These are phyloP conservation scores for Hypomontagnella submonticulosa DNA, from an alignment of 495 filamentous ascomycete genomes.

Conservation along the genomic window DNA sequence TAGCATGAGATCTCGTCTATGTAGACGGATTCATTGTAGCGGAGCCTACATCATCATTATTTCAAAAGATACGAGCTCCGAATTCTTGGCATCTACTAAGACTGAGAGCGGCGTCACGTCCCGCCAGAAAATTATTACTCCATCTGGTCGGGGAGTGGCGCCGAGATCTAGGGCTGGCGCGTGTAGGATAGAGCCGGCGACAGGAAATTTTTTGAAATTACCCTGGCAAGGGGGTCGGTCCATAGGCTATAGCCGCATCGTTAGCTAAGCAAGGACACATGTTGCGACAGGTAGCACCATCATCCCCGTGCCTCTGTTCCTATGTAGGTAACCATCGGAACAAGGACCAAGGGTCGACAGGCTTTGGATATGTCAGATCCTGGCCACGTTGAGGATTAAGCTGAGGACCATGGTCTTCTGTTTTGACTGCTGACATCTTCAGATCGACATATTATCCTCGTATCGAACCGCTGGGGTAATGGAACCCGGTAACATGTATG, in stretches of 20 bases:
- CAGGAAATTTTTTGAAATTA: slow-evolving; percentile 17
- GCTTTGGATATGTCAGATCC: slow-evolving; percentile 10
- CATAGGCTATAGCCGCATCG: slow-evolving; percentile 24
- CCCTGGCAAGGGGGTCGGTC: slow-evolving; percentile 13
- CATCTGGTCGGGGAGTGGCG: slow-evolving; percentile 14
- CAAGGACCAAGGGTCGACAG: not conserved
- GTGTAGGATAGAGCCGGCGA: slow-evolving; percentile 14
- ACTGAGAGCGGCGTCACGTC: slow-evolving; percentile 7
- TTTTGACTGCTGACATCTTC: slow-evolving; percentile 34
- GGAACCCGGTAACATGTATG: not conserved
- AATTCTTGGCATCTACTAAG: slow-evolving; percentile 28
- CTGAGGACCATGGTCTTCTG: slow-evolving; percentile 8
- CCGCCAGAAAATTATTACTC: slow-evolving; percentile 27
- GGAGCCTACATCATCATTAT: slow-evolving; percentile 14
- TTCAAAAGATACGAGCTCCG: slow-evolving; percentile 22
- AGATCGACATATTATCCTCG: slow-evolving; percentile 21
- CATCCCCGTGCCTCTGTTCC: slow-evolving; percentile 8
- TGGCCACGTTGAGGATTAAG: slow-evolving; percentile 25
- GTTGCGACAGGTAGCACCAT: slow-evolving; percentile 27
- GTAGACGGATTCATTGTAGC: not conserved
- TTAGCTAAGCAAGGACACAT: slow-evolving; percentile 26
- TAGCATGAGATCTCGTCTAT: slow-evolving; percentile 10
- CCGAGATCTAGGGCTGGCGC: slow-evolving; percentile 13
- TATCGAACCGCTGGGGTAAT: slow-evolving; percentile 4
- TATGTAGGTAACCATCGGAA: slow-evolving; percentile 4